Base-by-base conservation (phyloP, 345 rosid genomes). In the Acer campestre region DNA sequence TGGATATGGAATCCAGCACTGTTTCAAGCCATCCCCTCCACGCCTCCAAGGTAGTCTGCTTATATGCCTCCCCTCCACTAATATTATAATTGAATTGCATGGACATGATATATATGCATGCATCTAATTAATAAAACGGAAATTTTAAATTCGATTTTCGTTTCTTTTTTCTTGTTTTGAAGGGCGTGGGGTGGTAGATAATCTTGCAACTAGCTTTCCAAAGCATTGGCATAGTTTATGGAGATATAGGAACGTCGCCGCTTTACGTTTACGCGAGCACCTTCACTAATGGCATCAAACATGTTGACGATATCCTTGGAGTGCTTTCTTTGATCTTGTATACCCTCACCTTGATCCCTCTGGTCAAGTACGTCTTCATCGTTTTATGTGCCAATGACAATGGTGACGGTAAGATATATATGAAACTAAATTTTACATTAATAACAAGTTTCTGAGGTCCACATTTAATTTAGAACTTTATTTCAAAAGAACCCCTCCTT, bases 161-260 rank as follows among this genome's bases (percentile, higher is more conserved):
- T 22, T 27, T 6, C 40, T 46, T 8, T 10, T 5, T 40, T 25
- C 10, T n/a, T 64, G 2, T 8, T 44, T 44, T 12, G 1, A 35
- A 10, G 82, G 82, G 78, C 0, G 66, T 35, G 68, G 67, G 75
- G 10, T 88, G 90, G 89, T 29, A 55, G 20, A 79, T 75, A 56
- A 80, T 89, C 42, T 48, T 89, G 75, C 84, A 77, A 0, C 81
- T 89, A 49, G 95, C 93, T 14, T 88, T 91, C 42, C 95, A 91
- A 55, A 86, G 93, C 80, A 76, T 91, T 0, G 93, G 95, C 7
- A 48, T 89, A 12, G 90, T 86, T 20, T 89, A 91, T 1, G 90
- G 93, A 20, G 93, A 91, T 71, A 78, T 89, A 0, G 93, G 91
- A 0, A 89, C 95, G 10, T 91, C 93, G 20, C 93, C 91, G 7